Percentiles rank a stretch among this genome's conserved stretches.
phyloP scores from a whole-genome alignment of 148 eudicot species.

The Pharnaceum exiguum region DNA sequence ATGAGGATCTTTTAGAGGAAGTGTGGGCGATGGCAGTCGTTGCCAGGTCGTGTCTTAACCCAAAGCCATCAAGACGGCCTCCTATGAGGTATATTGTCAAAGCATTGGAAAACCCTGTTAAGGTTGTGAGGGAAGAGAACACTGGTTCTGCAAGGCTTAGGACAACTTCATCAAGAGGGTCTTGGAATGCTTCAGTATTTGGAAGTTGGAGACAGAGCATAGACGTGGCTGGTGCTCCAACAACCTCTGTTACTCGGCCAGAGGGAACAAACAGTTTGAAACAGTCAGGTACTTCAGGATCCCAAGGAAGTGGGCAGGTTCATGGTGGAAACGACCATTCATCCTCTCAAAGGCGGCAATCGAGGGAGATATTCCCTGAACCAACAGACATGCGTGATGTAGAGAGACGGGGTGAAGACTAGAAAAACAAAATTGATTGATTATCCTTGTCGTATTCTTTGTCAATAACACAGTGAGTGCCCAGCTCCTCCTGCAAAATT shows the following conservation, averaged over 20 bases:
- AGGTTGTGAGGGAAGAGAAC: constrained; percentile 84
- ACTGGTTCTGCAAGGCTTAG: constrained; percentile 66
- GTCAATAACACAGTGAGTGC: constrained; percentile 47
- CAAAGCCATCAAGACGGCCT: constrained; percentile 79
- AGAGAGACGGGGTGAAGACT: constrained; percentile 36
- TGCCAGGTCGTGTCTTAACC: constrained; percentile 93
- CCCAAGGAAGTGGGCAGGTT: constrained; percentile 60
- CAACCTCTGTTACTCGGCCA: constrained; percentile 23
- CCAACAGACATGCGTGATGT: constrained; percentile 39
- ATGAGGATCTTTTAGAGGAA: constrained; percentile 92
- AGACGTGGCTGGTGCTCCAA: constrained; percentile 46
- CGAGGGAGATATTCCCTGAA: constrained; percentile 78
- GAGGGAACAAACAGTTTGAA: constrained; percentile 56
- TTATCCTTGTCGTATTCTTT: constrained; percentile 51
- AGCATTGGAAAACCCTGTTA: constrained; percentile 90
- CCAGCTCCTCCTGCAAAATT: constrained; percentile 26
- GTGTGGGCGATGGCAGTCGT: constrained; percentile 99
- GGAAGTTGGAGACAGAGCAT: constrained; percentile 96
- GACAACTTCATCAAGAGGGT: constrained; percentile 77
- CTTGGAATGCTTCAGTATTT: constrained; percentile 87
- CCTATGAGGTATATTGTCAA: constrained; percentile 82
- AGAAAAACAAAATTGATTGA: constrained; percentile 5
- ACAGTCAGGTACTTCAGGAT: constrained; percentile 52
- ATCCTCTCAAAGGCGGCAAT: constrained; percentile 52
- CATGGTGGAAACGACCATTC: constrained; percentile 40